Conservation (phyloP, 2,329 filamentous ascomycete genomes). For the Aureobasidium sp. region DNA sequence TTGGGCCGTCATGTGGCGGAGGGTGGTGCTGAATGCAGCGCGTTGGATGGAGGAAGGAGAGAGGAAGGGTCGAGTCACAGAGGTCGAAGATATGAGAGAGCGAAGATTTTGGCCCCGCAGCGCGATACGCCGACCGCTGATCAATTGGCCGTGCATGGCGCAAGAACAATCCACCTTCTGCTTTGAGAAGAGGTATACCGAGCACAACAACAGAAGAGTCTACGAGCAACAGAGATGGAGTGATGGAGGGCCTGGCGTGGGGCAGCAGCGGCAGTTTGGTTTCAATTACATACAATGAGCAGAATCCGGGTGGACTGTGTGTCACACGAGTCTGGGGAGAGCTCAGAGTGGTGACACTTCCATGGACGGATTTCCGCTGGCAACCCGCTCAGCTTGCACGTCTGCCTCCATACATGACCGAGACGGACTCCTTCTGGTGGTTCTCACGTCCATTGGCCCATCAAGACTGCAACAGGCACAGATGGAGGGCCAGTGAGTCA, state of each 20-base stretch:
- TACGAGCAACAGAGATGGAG: not conserved
- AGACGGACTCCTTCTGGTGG: no score
- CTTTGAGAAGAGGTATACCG: not conserved
- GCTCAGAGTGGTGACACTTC: not conserved
- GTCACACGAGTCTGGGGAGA: constrained; percentile 2
- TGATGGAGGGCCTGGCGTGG: not conserved
- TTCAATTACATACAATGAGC: constrained; percentile 10
- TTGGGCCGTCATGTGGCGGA: constrained; percentile 67
- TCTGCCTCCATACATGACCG: not conserved
- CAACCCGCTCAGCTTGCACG: not conserved
- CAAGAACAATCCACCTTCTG: not conserved
- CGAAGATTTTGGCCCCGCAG: constrained; percentile 16
- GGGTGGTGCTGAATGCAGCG: constrained; percentile 44
- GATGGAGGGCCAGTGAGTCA: not conserved
- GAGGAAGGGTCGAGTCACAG: not conserved
- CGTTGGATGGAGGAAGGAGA: constrained; percentile 10
- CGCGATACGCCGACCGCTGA: constrained; percentile 14
- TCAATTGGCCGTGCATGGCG: constrained; percentile 16
- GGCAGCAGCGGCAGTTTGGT: constrained; percentile 9
- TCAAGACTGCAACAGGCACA: no score
- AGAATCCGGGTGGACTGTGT: constrained; percentile 11
- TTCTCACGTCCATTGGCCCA: not conserved
- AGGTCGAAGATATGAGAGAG: not conserved
- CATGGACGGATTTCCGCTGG: no score
- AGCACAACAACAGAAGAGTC: not conserved